phyloP scores from a whole-genome alignment of 371 early-diverging fungal species.

The Apophysomyces sp. region DNA sequence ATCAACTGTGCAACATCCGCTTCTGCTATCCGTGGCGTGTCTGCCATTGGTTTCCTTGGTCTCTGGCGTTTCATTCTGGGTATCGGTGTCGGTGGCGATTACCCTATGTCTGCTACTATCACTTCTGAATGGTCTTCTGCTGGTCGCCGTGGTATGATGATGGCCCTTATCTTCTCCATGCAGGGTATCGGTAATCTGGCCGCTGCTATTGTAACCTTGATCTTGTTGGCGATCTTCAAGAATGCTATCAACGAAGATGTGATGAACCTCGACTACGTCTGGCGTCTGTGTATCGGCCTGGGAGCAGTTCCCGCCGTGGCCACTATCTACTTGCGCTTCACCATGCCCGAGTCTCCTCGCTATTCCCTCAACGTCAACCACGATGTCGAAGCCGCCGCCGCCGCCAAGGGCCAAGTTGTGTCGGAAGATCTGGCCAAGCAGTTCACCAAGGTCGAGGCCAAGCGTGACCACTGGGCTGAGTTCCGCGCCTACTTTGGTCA shows the following conservation, averaged over 20 bases:
- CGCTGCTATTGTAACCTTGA: slow-evolving; percentile 69
- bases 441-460: slow-evolving; percentile 40
- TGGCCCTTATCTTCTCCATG: slow-evolving; percentile 86
- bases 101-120: slow-evolving; percentile 82
- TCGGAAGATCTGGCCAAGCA: slow-evolving; percentile 35
- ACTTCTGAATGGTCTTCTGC: slow-evolving; percentile 86
- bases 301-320: slow-evolving; percentile 84
- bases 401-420: slow-evolving; percentile 47
- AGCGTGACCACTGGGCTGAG: slow-evolving; percentile 54
- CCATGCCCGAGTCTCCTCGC: slow-evolving; percentile 93
- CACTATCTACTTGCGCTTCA: slow-evolving; percentile 87
- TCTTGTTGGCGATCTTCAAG: slow-evolving; percentile 75
- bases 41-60: slow-evolving; percentile 70
- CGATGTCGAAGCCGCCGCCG: slow-evolving; percentile 64
- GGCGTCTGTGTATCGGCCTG: slow-evolving; percentile 82
- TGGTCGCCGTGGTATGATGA: slow-evolving; percentile 68
- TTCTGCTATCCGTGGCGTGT: slow-evolving; percentile 63
- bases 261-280: slow-evolving; percentile 78
- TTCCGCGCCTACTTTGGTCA: slow-evolving; percentile 77
- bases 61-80: slow-evolving; percentile 86
- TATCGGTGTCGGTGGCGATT: slow-evolving; percentile 87
- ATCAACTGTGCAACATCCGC: slow-evolving; percentile 80
- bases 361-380: slow-evolving; percentile 77
- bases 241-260: slow-evolving; percentile 57
- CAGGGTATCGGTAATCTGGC: slow-evolving; percentile 88